Base-by-base conservation (phyloP, 495 filamentous ascomycete genomes). In the Hypoxylon lienhwacheense region DNA sequence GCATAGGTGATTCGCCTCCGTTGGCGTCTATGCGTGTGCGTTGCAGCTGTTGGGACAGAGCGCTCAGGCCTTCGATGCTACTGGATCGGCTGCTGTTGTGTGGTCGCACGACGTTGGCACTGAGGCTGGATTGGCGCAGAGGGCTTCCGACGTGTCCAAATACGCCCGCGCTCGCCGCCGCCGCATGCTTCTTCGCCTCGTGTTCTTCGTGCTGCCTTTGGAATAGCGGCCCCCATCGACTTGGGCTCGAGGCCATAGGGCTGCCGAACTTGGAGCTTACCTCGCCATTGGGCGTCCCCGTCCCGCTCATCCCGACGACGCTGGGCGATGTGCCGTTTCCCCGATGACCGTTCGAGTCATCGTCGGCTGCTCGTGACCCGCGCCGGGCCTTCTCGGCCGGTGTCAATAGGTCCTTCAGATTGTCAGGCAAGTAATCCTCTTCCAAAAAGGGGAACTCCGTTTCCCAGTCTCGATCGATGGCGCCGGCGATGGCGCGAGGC, bases 91-190 rank as follows among this genome's bases (percentile, higher is more conserved):
- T 69, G 7, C 63, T 50, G 24, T 59, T 44, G 43, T 63, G 63
- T 7, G 70, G 61, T 49, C 61, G 63, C 36, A 83, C 81, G 14
- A 86, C 72, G 31, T 84, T 82, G 12, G 89, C 87, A 64, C 84
- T 91, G 72, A 83, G 58, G 76, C 79, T 65, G 7, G 92, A 93
- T 68, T 96, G 95, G 34, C 93, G 89, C 6, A 98, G 80, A 17
- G 93, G 93, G 29, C 95, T 97, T 16, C 95, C 93, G 41, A 97
- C 86, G 57, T 96, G 90, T 24, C 89, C 87, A 63, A 95, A 86
- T 1, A 81, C 83, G 8, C 85, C 84, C 21, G 67, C 66, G 25
- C 70, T 67, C 12, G 71, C 70, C 5, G 76, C 74, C 2, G 71
- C 63, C 7, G 67, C 65, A 28, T 73, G 73, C 60, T 75, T 77